Conservation (phyloP, 352 stramenopile genomes). For the Phytophthora sojae region DNA sequence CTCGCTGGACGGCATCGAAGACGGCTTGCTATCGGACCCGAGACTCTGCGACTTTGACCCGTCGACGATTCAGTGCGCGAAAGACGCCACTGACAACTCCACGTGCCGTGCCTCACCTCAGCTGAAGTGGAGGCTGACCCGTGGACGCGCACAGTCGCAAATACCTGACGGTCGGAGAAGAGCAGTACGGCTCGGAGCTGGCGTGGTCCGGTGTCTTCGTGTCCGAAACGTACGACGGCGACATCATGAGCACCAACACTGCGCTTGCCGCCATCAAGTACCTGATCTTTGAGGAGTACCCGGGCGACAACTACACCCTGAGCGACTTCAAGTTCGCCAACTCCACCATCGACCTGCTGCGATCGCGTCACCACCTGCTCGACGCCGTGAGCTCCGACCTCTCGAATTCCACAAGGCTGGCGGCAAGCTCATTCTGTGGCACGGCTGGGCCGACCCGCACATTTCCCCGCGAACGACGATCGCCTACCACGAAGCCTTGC, state of each 20-base stretch:
- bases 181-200: slow-evolving; percentile 53
- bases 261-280: slow-evolving; percentile 52
- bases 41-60: slow-evolving; percentile 45
- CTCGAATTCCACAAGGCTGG: slow-evolving; percentile 43
- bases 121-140: slow-evolving; percentile 40
- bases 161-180: slow-evolving; percentile 52
- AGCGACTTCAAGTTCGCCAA: slow-evolving; percentile 47
- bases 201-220: slow-evolving; percentile 53
- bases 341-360: slow-evolving; percentile 46
- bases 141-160: slow-evolving; percentile 31
- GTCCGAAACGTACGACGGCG: slow-evolving; percentile 29
- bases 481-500: slow-evolving; percentile 48
- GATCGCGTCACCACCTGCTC: slow-evolving; percentile 40
- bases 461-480: slow-evolving; percentile 60
- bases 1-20: slow-evolving; percentile 44
- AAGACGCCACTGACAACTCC: slow-evolving; percentile 38
- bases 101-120: slow-evolving; percentile 47
- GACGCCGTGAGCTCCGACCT: slow-evolving; percentile 51
- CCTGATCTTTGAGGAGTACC: slow-evolving; percentile 48
- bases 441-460: slow-evolving; percentile 57
- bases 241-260: slow-evolving; percentile 40
- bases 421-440: slow-evolving; percentile 55
- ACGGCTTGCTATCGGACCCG: slow-evolving; percentile 48
- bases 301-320: slow-evolving; percentile 50
- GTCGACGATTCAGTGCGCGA: slow-evolving; percentile 38